phyloP scores from a whole-genome alignment of 306 rosid genomes.

The Vigna unguiculata region DNA sequence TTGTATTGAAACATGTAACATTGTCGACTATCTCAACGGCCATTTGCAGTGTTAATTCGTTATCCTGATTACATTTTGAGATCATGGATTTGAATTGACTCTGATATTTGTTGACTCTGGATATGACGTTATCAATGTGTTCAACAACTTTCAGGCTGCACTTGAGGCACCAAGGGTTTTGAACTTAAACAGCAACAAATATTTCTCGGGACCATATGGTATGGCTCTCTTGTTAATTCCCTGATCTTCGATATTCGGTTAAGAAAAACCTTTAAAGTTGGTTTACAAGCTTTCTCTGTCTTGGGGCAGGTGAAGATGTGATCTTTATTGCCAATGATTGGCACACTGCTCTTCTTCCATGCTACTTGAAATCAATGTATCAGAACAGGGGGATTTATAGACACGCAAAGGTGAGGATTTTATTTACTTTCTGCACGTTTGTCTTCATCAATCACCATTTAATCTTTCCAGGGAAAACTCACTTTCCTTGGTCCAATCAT shows the following conservation, averaged over 20 bases:
- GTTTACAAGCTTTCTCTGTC: slow-evolving; percentile 32
- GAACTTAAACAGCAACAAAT: slow-evolving; percentile 61
- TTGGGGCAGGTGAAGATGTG: slow-evolving; percentile 73
- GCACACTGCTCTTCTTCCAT: slow-evolving; percentile 78
- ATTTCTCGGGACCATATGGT: slow-evolving; percentile 87
- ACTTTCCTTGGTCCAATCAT: slow-evolving; percentile 36
- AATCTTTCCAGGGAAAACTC: slow-evolving; percentile 26
- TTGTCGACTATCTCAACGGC: slow-evolving; percentile 4
- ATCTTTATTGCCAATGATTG: slow-evolving; percentile 77
- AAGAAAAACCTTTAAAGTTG: not conserved
- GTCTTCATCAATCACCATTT: not conserved
- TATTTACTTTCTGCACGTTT: not conserved
- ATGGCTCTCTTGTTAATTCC: slow-evolving; percentile 33
- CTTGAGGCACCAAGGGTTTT: slow-evolving; percentile 82
- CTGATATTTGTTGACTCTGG: slow-evolving; percentile 16
- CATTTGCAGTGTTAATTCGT: not conserved
- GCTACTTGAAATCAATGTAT: slow-evolving; percentile 74
- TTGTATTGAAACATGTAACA: slow-evolving; percentile 17
- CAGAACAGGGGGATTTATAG: slow-evolving; percentile 60
- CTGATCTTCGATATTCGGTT: slow-evolving; percentile 28
- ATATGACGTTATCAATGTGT: slow-evolving; percentile 36
- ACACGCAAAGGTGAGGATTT: slow-evolving; percentile 57
- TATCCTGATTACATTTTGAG: not conserved
- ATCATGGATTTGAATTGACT: slow-evolving; percentile 3
- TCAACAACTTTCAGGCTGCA: slow-evolving; percentile 68